A percentile compares a stretch with the other conserved stretches of the same genome.
These are phyloP conservation scores for Aureoboletus auriporus DNA, from an alignment of 768 basidiomycete species.

Conservation along the genomic window DNA sequence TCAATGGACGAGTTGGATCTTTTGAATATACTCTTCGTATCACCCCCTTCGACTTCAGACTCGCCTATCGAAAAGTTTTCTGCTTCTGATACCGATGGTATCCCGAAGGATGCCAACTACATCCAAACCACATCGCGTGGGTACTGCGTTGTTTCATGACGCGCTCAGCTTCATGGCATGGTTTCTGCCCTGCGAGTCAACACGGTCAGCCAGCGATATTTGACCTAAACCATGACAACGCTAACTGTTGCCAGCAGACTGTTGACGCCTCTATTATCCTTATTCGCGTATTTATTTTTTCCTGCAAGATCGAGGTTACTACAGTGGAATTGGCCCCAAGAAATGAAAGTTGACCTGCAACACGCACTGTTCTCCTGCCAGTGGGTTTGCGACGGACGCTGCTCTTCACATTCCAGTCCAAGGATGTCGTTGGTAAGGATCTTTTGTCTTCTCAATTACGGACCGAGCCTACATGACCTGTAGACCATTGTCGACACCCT, in stretches of 20 bases:
- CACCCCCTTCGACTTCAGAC: background rate
- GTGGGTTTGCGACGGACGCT: slow-evolving; percentile 10
- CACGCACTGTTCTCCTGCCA: background rate
- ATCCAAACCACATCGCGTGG: background rate
- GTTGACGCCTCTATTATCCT: slow-evolving; percentile 3
- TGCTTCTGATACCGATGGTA: slow-evolving; percentile 1
- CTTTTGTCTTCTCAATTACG: background rate
- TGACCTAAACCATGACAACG: background rate
- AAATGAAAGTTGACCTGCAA: background rate
- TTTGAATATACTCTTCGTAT: background rate
- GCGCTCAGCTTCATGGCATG: background rate
- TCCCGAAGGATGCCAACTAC: background rate
- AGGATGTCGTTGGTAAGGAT: slow-evolving; percentile 28
- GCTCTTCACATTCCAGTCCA: slow-evolving; percentile 17
- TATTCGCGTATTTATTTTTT: slow-evolving; percentile 11
- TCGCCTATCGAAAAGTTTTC: background rate
- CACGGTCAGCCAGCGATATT: background rate
- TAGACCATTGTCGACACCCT: slow-evolving; percentile 83
- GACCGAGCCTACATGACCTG: background rate
- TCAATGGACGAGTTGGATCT: slow-evolving; percentile 3
- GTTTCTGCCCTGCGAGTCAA: background rate
- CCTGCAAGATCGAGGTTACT: background rate
- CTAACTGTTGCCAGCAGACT: slow-evolving; percentile 5
- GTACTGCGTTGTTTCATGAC: slow-evolving; percentile 6
- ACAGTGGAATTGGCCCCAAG: background rate